Conservation (phyloP, 2,329 filamentous ascomycete genomes). For the Exutisphaerella laricina region DNA sequence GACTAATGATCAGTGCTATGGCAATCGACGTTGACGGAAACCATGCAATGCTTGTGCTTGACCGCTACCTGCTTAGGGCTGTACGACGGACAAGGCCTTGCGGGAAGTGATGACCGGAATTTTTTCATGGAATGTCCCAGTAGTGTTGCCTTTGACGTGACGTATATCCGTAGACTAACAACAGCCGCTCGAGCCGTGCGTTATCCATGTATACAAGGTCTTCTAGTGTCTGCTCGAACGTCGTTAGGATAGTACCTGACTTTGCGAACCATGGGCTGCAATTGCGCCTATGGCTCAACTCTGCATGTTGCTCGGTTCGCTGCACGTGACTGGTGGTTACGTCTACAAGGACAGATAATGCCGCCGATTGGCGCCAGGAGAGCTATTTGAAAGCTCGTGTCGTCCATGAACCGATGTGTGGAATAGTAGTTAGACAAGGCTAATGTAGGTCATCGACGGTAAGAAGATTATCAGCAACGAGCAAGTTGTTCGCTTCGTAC, state of each 20-base stretch:
- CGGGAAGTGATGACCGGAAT: neutral
- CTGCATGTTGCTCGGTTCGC: conserved; percentile 28
- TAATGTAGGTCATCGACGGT: neutral
- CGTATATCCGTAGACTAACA: conserved; percentile 26
- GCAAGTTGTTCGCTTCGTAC: no score
- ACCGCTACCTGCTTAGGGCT: neutral
- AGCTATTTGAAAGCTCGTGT: conserved; percentile 18
- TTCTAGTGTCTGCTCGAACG: conserved; percentile 27
- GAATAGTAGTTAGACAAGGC: conserved; percentile 4
- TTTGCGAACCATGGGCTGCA: conserved; percentile 32
- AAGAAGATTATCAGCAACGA: neutral
- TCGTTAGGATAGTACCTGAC: conserved; percentile 31
- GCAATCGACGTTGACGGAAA: neutral
- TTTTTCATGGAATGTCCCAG: conserved; percentile 9
- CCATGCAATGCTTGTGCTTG: neutral
- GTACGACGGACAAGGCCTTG: neutral
- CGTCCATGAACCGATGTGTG: conserved; percentile 17
- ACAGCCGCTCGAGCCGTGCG: conserved; percentile 27
- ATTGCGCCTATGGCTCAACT: conserved; percentile 22
- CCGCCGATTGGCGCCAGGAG: conserved; percentile 4
- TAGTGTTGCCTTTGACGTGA: conserved; percentile 2
- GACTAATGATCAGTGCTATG: neutral
- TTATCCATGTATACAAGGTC: conserved; percentile 28
- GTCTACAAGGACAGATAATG: conserved; percentile 9
- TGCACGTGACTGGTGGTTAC: conserved; percentile 22